A percentile compares a stretch with the other conserved stretches of the same genome.
phyloP scores from a whole-genome alignment of 192 early-diverging fungal species.

The Coemansia sp. region DNA sequence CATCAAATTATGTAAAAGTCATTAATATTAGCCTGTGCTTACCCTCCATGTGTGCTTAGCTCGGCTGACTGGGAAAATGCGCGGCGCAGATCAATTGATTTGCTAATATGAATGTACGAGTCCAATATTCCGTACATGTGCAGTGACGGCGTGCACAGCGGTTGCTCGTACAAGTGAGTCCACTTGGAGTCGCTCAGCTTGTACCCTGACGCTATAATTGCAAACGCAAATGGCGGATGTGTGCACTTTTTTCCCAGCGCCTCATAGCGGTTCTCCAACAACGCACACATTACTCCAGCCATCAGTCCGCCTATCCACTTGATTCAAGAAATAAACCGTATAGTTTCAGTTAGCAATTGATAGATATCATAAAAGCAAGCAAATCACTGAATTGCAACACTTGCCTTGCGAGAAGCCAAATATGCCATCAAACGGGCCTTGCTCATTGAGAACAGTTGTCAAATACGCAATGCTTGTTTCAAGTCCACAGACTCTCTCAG shows the following conservation, averaged over 20 bases:
- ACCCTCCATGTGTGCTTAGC: constrained; percentile 36
- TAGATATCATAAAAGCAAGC: not conserved
- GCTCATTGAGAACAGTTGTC: constrained; percentile 20
- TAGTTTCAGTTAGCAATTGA: not conserved
- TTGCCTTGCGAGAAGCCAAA: constrained; percentile 52
- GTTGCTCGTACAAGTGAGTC: constrained; percentile 28
- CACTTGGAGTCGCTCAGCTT: constrained; percentile 35
- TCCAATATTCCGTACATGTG: constrained; percentile 50
- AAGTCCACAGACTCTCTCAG: constrained; percentile 30
- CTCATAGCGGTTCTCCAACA: constrained; percentile 25
- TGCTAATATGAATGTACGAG: constrained; percentile 32
- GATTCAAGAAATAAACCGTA: not conserved
- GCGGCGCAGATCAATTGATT: constrained; percentile 31
- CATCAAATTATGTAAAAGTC: no score
- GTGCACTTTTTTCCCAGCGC: not conserved
- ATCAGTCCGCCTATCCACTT: constrained; percentile 41
- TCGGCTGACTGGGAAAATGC: constrained; percentile 21
- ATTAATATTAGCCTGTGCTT: constrained; percentile 7
- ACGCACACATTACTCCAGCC: constrained; percentile 35
- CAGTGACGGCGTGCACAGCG: constrained; percentile 39
- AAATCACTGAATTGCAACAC: not conserved
- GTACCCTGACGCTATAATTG: constrained; percentile 44
- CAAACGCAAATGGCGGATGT: constrained; percentile 39
- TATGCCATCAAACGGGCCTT: constrained; percentile 51
- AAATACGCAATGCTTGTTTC: constrained; percentile 34